Evolutionary conservation across 495 filamentous ascomycete species (phyloP), one percentile per base, ranked within the genome.

Genomic region (Hyaloscypha variabilis): DNA sequence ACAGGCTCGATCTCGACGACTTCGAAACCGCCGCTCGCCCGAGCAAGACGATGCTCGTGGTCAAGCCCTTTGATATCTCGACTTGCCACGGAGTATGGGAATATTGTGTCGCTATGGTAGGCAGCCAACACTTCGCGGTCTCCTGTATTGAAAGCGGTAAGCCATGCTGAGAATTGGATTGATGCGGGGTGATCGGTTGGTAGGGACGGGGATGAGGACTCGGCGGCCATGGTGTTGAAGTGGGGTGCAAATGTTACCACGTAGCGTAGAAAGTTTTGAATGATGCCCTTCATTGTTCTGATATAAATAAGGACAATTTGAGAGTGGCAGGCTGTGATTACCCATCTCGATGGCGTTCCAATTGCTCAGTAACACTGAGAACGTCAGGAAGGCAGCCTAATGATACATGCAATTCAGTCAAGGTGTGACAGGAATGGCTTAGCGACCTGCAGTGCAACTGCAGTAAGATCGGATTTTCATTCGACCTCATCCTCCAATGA

Each of bases 141-240:
- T 6, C 21, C 34, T 6, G 58, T 60, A 25, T 60, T 60, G 58
- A 60, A 60, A 21, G 36, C 30, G 4, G 21, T 49, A 6, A 60
- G 58, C 58, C 58, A 60, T 23, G 58, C 36, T 28, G 58, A 28
- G 58, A 60, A 60, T 25, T 60, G 58, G 11, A 42, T 60, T 25
- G 58, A 60, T 28, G 58, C 58, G 19, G 58, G 58, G 30, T 30
- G 31, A 21, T 60, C 26, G 5, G 2, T 24, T 8, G 39, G 58
- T 39, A 60, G 19, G 21, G 26, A 31, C 3, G 29, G 19, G 54
- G 21, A 5, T 51, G 51, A 53, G 8, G 51, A 24, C n/a, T n/a
- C n/a, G 25, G 3, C 51, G 39, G 13, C 39, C 39, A 42, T 42
- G 3, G 13, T 13, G 13, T 13, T 42, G 39, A 42, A 42, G 39